phyloP scores from a whole-genome alignment of 106 monocot species.

The Acorus calamus region DNA sequence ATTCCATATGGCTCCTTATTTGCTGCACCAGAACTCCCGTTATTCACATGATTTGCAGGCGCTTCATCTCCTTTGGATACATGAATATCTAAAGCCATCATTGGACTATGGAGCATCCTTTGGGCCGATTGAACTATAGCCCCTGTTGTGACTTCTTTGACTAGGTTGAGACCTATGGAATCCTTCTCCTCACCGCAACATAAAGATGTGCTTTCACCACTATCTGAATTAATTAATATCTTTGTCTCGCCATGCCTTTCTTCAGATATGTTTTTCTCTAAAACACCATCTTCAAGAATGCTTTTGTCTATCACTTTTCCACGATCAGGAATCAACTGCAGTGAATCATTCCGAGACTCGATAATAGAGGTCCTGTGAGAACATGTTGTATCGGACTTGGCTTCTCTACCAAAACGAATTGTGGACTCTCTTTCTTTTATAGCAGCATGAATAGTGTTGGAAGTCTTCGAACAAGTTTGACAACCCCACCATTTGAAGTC shows the following conservation, averaged over 20 bases:
- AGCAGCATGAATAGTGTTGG: constrained; percentile 7
- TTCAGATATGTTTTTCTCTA: too few relatives aligned
- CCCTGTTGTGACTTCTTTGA: constrained; percentile 17
- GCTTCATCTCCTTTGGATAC: constrained; percentile 7
- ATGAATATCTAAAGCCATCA: constrained; percentile 10
- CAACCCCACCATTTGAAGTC: constrained; percentile 80
- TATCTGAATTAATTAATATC: constrained; percentile 1
- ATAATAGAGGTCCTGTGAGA: constrained; percentile 6
- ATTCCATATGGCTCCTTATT: neutral
- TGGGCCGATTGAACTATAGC: neutral
- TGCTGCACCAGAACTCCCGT: neutral
- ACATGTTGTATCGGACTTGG: constrained; percentile 9
- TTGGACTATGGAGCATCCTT: neutral
- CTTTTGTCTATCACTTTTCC: constrained; percentile 6
- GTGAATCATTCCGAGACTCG: constrained; percentile 7
- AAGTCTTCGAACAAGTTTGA: constrained; percentile 29
- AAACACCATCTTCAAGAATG: neutral
- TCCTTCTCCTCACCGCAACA: constrained; percentile 4
- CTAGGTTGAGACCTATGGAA: neutral
- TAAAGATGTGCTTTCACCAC: constrained; percentile 1
- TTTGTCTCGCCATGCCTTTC: constrained; percentile 3
- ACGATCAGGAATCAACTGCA: constrained; percentile 1
- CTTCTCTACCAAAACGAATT: constrained; percentile 2
- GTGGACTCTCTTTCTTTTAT: constrained; percentile 9
- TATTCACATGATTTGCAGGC: constrained; percentile 2